Conservation (phyloP, 768 basidiomycete genomes). For the Russula foetens region DNA sequence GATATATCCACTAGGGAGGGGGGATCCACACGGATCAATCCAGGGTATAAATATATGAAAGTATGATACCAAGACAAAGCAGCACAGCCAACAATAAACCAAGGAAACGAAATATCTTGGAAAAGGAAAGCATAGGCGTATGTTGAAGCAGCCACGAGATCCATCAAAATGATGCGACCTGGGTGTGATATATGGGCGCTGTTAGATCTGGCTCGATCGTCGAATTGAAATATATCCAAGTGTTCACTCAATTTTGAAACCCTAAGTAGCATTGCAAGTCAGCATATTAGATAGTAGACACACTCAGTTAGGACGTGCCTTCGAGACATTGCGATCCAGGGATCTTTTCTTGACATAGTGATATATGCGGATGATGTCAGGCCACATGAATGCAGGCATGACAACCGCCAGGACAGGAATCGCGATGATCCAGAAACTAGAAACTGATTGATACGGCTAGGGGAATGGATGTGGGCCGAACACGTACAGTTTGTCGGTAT, state of each 20-base stretch:
- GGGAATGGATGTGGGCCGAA: background rate
- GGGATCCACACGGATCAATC: background rate
- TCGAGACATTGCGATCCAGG: constrained; percentile 24
- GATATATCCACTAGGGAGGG: no score
- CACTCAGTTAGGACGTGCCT: constrained; percentile 23
- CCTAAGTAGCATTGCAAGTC: background rate
- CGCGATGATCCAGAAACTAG: constrained; percentile 61
- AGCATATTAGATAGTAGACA: background rate
- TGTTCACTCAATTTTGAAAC: background rate
- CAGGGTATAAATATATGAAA: background rate
- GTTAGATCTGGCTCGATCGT: background rate
- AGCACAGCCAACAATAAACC: no score
- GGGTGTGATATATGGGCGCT: background rate
- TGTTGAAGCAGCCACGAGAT: background rate
- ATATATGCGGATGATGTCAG: constrained; percentile 39
- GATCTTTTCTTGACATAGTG: constrained; percentile 42
- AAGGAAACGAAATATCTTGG: no score
- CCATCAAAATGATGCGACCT: background rate
- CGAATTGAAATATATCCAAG: background rate
- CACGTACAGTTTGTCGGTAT: constrained; percentile 21
- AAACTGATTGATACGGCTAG: background rate
- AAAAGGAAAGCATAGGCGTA: no score
- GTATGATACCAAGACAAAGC: background rate
- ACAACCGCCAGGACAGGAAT: constrained; percentile 50
- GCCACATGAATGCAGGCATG: constrained; percentile 42